Conservation (phyloP, 2,329 filamentous ascomycete species). For the Colletotrichum higginsianum region DNA sequence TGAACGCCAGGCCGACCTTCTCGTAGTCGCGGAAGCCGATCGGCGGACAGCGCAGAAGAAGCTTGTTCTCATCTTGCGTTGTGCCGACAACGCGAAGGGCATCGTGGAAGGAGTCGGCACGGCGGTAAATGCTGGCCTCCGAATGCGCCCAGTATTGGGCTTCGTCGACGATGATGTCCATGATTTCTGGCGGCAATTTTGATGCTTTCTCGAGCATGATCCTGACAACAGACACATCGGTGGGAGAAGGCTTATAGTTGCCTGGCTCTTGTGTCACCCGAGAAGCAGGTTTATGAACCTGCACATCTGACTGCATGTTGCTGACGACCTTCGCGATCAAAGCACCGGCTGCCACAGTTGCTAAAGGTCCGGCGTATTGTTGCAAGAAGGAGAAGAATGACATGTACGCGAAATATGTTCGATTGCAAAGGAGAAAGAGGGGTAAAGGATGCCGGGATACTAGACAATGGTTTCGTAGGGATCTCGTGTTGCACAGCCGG, state of each 20-base stretch:
- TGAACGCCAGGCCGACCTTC: constrained; percentile 32
- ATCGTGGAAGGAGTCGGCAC: constrained; percentile 33
- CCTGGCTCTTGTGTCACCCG: not conserved
- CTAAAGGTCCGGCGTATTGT: constrained; percentile 24
- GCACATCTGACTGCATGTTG: constrained; percentile 4
- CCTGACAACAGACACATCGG: constrained; percentile 66
- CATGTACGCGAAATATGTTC: not conserved
- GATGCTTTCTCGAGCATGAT: constrained; percentile 60
- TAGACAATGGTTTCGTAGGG: not conserved
- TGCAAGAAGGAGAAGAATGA: constrained; percentile 28
- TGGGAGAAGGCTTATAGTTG: constrained; percentile 54
- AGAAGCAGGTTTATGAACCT: not conserved
- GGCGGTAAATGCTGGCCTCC: constrained; percentile 50
- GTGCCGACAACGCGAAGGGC: constrained; percentile 46
- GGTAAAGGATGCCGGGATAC: not conserved
- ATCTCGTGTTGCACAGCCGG: not conserved
- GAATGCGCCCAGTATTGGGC: constrained; percentile 76
- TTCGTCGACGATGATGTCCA: constrained; percentile 69
- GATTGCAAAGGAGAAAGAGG: not conserved
- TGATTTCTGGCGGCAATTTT: constrained; percentile 67
- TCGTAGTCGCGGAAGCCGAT: constrained; percentile 50
- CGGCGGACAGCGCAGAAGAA: constrained; percentile 54
- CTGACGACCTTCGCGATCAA: constrained; percentile 22
- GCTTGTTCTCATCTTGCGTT: constrained; percentile 49
- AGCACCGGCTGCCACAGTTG: constrained; percentile 25